Evolutionary conservation across 1,139 yeast species (phyloP), one percentile per base, ranked within the genome.

Genomic region (Pichia sp.): DNA sequence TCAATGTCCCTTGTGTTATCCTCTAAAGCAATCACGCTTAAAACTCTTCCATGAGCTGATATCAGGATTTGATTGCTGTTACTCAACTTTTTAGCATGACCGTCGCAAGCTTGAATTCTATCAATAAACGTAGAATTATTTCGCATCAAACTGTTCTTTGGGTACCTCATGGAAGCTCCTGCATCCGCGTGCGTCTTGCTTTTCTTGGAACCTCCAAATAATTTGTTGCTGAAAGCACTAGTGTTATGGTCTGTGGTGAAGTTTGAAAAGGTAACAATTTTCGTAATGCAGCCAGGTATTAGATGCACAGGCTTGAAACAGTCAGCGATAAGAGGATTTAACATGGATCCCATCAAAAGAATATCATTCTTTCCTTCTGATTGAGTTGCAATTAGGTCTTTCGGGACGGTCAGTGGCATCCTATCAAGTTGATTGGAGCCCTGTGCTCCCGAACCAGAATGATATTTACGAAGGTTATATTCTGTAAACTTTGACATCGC

Each of bases 301-400:
- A 72, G 53, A 47, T 67, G 74, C 16, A 73, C 74, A 32, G 63
- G 59, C 39, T 64, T 63, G 49, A 67, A 74, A 1, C 74, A 72
- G 48, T 74, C 82, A 10, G 74, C 69, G 29, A 56, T 47, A 41
- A 75, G 56, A 0, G 80, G 74, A 42, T 72, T 73, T 21, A 74
- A 63, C 34, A 66, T 65, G 30, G 79, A 76, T 0, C 78, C 81
- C 22, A 74, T 64, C 30, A 74, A 77, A 47, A 72, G 48, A 16
- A 67, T 64, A 11, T 60, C 64, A 0, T 55, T 43, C 30, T 53
- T 55, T 3, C 53, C 56, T 28, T 73, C 74, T 1, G 50, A 46
- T 30, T 70, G 74, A 32, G 60, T 55, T 4, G 60, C 62, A 23
- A 61, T 59, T 6, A 56, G 50, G 36, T 63, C 66, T 2, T 49